These are phyloP conservation scores for Cardiospermum halicacabum DNA, from an alignment of 345 rosid genomes.

Conservation along the genomic window DNA sequence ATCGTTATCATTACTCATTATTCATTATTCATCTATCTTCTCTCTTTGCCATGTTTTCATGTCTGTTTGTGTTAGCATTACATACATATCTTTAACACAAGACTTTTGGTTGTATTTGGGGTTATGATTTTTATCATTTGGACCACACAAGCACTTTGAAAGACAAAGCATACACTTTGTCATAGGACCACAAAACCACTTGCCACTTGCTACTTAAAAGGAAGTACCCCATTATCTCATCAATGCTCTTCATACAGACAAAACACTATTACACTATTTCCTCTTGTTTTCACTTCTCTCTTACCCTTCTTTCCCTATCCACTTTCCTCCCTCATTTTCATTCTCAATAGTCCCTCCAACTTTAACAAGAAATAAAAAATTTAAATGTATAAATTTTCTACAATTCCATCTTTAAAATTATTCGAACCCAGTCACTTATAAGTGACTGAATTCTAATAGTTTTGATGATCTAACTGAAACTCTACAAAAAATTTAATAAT, in stretches of 20 bases:
- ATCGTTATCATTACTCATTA: too few species aligned
- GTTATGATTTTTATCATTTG: slow-evolving; percentile 16
- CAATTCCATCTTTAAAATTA: too few species aligned
- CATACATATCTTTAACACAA: slow-evolving; percentile 21
- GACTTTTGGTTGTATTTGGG: too few species aligned
- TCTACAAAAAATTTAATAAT: too few species aligned
- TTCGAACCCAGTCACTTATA: too few species aligned
- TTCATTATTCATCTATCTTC: background rate
- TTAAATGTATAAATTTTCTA: too few species aligned
- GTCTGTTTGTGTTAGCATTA: slow-evolving; percentile 17
- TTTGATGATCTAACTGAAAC: too few species aligned
- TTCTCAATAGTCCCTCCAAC: too few species aligned
- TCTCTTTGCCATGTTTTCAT: slow-evolving; percentile 12
- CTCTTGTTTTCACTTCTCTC: too few species aligned
- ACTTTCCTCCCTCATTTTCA: too few species aligned
- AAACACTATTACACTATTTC: background rate
- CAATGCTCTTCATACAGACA: slow-evolving; percentile 9
- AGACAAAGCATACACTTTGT: slow-evolving; percentile 8
- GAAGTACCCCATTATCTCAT: slow-evolving; percentile 8
- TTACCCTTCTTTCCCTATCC: background rate
- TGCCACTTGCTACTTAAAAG: slow-evolving; percentile 7
- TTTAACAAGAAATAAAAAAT: too few species aligned
- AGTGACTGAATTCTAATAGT: too few species aligned
- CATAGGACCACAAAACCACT: slow-evolving; percentile 52
- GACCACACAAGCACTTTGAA: slow-evolving; percentile 40